Evolutionary conservation across 331 rosid genomes (phyloP).

Genomic region (Dryas integrifolia): DNA sequence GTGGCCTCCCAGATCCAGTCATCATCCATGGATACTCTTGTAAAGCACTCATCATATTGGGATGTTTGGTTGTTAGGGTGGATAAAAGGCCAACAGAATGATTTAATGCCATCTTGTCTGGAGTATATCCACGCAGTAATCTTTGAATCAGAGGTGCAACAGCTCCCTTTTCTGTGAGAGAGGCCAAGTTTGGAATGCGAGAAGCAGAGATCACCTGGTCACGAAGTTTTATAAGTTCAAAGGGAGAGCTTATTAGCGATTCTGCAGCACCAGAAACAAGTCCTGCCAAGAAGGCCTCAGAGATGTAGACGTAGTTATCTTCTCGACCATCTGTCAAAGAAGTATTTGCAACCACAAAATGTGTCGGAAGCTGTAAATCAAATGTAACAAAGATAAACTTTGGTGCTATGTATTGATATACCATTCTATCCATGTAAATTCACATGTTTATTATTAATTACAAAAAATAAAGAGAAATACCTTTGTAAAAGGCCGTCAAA

Average conservation of each 20-base stretch:
- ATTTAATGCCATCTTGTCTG: slow-evolving; percentile 62
- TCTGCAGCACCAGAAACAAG: slow-evolving; percentile 68
- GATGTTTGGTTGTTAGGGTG: slow-evolving; percentile 62
- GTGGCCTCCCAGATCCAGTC: slow-evolving; percentile 89
- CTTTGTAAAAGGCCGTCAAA: slow-evolving; percentile 74
- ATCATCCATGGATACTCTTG: slow-evolving; percentile 90
- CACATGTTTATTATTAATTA: not conserved
- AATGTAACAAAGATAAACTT: not conserved
- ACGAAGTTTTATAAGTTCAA: slow-evolving; percentile 82
- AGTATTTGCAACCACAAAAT: slow-evolving; percentile 5
- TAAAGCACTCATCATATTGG: slow-evolving; percentile 51
- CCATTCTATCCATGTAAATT: not conserved
- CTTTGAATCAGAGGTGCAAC: slow-evolving; percentile 53
- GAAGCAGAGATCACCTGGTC: slow-evolving; percentile 70
- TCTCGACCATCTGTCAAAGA: slow-evolving; percentile 69
- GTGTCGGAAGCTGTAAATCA: not conserved
- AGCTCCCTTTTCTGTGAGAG: slow-evolving; percentile 47
- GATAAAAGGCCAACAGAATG: slow-evolving; percentile 65
- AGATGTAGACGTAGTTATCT: slow-evolving; percentile 48
- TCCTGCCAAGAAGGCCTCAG: slow-evolving; percentile 83
- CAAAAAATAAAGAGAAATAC: slow-evolving; percentile 32
- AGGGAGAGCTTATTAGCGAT: slow-evolving; percentile 70
- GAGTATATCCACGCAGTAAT: slow-evolving; percentile 57
- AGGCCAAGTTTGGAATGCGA: slow-evolving; percentile 36
- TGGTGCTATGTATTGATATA: not conserved